A percentile compares a stretch with the other conserved stretches of the same genome.
Evolutionary conservation across 2,329 filamentous ascomycete species (phyloP).

Genomic region (Aspergillus arachidicola): DNA sequence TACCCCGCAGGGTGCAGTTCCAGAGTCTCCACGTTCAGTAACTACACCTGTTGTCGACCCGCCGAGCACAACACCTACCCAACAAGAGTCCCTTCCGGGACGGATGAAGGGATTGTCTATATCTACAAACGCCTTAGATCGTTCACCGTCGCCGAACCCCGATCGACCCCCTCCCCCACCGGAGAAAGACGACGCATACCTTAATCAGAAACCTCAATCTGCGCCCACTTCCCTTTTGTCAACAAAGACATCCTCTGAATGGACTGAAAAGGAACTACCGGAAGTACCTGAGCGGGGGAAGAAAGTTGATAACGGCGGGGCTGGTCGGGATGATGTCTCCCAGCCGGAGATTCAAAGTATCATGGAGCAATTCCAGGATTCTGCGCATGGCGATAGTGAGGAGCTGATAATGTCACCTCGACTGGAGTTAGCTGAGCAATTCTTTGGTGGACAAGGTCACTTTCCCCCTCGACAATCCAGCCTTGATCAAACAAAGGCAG

Average conservation of each 20-base stretch:
- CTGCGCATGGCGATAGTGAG: slow-evolving; percentile 68
- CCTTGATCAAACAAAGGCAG: slow-evolving; percentile 67
- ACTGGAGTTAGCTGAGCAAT: slow-evolving; percentile 78
- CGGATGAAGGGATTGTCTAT: slow-evolving; percentile 37
- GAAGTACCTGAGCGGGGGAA: slow-evolving; percentile 41
- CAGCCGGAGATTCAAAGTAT: slow-evolving; percentile 92
- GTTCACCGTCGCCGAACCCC: slow-evolving; percentile 14
- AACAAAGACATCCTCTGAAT: slow-evolving; percentile 39
- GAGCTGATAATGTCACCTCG: slow-evolving; percentile 92
- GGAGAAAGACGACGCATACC: slow-evolving; percentile 55
- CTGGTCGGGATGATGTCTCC: slow-evolving; percentile 69
- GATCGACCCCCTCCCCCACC: slow-evolving; percentile 50
- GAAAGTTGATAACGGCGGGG: slow-evolving; percentile 59
- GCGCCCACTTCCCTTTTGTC: slow-evolving; percentile 42
- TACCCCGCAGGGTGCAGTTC: slow-evolving; percentile 4
- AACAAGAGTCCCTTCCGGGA: slow-evolving; percentile 29
- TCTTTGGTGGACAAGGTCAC: slow-evolving; percentile 65
- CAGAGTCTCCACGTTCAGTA: slow-evolving; percentile 8
- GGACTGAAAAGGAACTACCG: slow-evolving; percentile 43
- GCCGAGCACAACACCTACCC: slow-evolving; percentile 16
- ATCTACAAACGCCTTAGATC: slow-evolving; percentile 26
- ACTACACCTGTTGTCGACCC: slow-evolving; percentile 14
- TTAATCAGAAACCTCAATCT: slow-evolving; percentile 44
- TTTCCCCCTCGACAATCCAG: slow-evolving; percentile 87
- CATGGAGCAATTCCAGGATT: slow-evolving; percentile 91